These are phyloP conservation scores for Xylaria bambusicola DNA, from an alignment of 495 filamentous ascomycete genomes.

Conservation along the genomic window DNA sequence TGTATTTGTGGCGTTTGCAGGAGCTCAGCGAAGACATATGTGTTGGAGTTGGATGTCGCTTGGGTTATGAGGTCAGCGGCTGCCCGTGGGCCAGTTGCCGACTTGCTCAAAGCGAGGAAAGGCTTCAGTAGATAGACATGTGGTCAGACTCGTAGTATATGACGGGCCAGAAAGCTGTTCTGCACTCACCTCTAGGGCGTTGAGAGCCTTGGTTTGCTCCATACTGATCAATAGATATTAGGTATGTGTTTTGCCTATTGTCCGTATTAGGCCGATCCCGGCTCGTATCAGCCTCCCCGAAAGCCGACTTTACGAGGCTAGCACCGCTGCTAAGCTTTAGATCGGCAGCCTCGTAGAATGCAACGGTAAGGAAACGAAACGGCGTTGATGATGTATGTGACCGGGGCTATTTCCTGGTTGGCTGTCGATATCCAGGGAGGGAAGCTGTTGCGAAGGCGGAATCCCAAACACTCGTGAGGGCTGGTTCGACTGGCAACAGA, in stretches of 20 bases:
- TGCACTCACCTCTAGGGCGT: conserved; percentile 64
- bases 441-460: not conserved
- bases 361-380: conserved; percentile 2
- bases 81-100: conserved; percentile 78
- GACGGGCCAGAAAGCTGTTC: not conserved
- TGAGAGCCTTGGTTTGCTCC: conserved; percentile 84
- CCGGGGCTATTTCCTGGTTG: not conserved
- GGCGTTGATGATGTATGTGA: not conserved
- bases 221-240: conserved; percentile 47
- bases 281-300: conserved; percentile 15
- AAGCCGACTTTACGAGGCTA: conserved; percentile 20
- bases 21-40: conserved; percentile 93
- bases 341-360: conserved; percentile 21
- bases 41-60: conserved; percentile 83
- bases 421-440: not conserved
- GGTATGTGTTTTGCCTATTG: not conserved
- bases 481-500: too few relatives aligned
- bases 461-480: not conserved
- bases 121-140: conserved; percentile 50
- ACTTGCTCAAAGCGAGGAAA: conserved; percentile 83
- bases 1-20: conserved; percentile 82
- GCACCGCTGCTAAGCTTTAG: conserved; percentile 19
- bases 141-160: conserved; percentile 3
- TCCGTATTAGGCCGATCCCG: not conserved
- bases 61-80: conserved; percentile 83